A percentile compares a stretch with the other conserved stretches of the same genome.
These are phyloP conservation scores for Hymenoscyphus occultus DNA, from an alignment of 2,329 filamentous ascomycete genomes.

Conservation along the genomic window DNA sequence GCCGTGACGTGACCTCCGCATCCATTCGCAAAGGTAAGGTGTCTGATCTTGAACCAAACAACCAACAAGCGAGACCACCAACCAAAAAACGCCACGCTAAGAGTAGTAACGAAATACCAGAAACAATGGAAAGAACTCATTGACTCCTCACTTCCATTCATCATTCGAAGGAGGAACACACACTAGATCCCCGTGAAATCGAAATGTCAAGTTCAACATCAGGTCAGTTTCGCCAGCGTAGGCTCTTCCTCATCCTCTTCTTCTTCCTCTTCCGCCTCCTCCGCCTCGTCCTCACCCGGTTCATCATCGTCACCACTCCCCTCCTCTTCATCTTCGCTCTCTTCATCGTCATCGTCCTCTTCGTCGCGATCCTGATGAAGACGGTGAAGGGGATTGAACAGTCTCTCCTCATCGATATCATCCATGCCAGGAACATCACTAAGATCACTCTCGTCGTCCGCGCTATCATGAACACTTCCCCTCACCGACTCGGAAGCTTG, in stretches of 20 bases:
- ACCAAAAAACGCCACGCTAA: too few species aligned
- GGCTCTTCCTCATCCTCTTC: not conserved
- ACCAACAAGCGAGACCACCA: too few species aligned
- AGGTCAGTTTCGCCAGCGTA: too few species aligned
- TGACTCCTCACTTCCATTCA: too few species aligned
- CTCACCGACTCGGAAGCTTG: conserved; percentile 1
- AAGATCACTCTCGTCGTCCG: conserved; percentile 54
- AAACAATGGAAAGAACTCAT: too few species aligned
- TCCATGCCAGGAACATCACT: conserved; percentile 45
- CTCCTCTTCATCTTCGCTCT: not conserved
- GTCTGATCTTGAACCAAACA: too few species aligned
- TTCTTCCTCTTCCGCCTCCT: conserved; percentile 2
- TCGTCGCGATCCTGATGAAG: not conserved
- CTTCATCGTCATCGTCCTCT: not conserved
- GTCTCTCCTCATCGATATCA: conserved; percentile 16
- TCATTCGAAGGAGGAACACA: too few species aligned
- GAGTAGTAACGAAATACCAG: too few species aligned
- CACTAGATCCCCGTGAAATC: too few species aligned
- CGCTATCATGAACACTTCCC: conserved; percentile 46
- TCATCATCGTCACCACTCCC: conserved; percentile 4
- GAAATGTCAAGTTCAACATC: too few species aligned
- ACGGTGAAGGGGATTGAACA: not conserved
- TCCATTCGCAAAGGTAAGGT: too few species aligned
- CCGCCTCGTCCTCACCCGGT: conserved; percentile 1
- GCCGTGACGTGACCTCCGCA: too few species aligned